phyloP scores from a whole-genome alignment of 805 yeast genomes.

The Yamadazyma scolyti region DNA sequence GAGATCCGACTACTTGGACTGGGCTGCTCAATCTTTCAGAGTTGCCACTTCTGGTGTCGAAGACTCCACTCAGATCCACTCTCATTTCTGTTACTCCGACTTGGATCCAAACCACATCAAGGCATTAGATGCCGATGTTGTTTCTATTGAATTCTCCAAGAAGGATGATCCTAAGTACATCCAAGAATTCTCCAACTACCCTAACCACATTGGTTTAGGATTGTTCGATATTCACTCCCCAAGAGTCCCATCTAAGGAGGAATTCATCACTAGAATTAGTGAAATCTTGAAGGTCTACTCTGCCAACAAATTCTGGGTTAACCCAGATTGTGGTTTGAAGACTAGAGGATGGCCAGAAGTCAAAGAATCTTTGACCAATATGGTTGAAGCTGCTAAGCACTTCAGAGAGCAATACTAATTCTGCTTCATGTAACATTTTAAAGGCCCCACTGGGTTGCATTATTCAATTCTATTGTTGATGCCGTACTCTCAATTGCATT shows the following conservation, averaged over 20 bases:
- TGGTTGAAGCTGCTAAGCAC: constrained; percentile 98
- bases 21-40: constrained; percentile 99
- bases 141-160: constrained; percentile 98
- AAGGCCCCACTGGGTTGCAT: constrained; percentile 21
- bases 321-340: constrained; percentile 99
- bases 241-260: constrained; percentile 97
- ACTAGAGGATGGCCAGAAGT: constrained; percentile 99
- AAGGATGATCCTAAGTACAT: constrained; percentile 98
- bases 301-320: constrained; percentile 98
- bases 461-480: constrained; percentile 42
- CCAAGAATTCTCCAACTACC: constrained; percentile 96
- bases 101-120: constrained; percentile 99
- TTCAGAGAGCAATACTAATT: constrained; percentile 51
- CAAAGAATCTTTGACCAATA: constrained; percentile 89
- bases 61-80: constrained; percentile 96
- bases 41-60: constrained; percentile 98
- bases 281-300: constrained; percentile 97
- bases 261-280: constrained; percentile 88
- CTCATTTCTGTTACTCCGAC: constrained; percentile 99
- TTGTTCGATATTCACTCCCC: constrained; percentile 99
- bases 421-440: constrained; percentile 7
- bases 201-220: constrained; percentile 99
- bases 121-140: constrained; percentile 99
- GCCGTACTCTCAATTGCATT: constrained; percentile 38
- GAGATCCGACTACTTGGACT: constrained; percentile 92